Conservation (phyloP, 2,329 filamentous ascomycete genomes). For the Tetracladium maxilliforme region DNA sequence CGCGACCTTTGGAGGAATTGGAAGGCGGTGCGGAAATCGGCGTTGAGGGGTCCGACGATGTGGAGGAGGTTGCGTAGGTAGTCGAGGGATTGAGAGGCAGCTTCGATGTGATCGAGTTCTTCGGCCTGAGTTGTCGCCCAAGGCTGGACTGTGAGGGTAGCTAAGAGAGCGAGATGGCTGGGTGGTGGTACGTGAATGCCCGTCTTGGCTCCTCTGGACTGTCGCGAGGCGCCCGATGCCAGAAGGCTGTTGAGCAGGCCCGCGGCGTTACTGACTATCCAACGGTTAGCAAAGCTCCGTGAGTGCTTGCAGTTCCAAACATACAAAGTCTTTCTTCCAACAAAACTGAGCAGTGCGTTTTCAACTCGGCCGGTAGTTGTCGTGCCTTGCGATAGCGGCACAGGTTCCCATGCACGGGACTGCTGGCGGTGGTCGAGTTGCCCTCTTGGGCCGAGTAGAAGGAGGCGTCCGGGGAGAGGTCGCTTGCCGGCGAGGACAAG, state of each 20-base stretch:
- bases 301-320: too few relatives aligned
- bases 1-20: slow-evolving; percentile 32
- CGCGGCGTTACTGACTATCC: slow-evolving; percentile 39
- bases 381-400: too few relatives aligned
- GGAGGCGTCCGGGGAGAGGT: too few relatives aligned
- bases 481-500: too few relatives aligned
- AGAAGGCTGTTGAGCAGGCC: slow-evolving; percentile 50
- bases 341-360: too few relatives aligned
- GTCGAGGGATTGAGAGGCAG: slow-evolving; percentile 50
- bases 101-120: slow-evolving; percentile 41
- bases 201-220: too few relatives aligned
- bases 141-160: slow-evolving; percentile 72
- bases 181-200: slow-evolving; percentile 55
- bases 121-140: slow-evolving; percentile 58
- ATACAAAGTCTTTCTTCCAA: too few relatives aligned
- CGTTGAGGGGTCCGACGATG: slow-evolving; percentile 54
- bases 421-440: too few relatives aligned
- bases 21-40: slow-evolving; percentile 59
- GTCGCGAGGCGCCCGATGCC: slow-evolving; percentile 28
- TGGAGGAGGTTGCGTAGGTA: slow-evolving; percentile 55
- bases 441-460: too few relatives aligned
- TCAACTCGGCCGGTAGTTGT: too few relatives aligned
- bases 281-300: slow-evolving; percentile 4
- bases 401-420: too few relatives aligned
- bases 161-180: slow-evolving; percentile 62